These are phyloP conservation scores for Earliella scabrosa DNA, from an alignment of 1,284 basidiomycete genomes.

Conservation along the genomic window DNA sequence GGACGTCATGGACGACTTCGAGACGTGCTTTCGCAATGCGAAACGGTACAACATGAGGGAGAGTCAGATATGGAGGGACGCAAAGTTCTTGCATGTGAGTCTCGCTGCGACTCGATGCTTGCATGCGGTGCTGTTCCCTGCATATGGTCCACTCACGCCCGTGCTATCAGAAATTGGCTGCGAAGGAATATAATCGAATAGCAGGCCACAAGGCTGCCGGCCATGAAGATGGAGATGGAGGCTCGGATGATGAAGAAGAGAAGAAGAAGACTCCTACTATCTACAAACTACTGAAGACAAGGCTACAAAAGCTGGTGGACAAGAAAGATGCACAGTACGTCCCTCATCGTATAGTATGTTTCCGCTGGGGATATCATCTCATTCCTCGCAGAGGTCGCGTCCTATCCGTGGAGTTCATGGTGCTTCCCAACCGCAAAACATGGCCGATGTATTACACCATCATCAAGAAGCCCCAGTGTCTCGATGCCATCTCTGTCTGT, in stretches of 20 bases:
- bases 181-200: constrained; percentile 65
- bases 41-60: constrained; percentile 89
- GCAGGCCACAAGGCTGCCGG: constrained; percentile 44
- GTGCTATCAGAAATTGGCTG: constrained; percentile 60
- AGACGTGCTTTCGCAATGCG: constrained; percentile 89
- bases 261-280: constrained; percentile 64
- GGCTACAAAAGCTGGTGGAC: constrained; percentile 70
- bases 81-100: constrained; percentile 66
- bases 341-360: not conserved
- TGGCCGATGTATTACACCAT: constrained; percentile 88
- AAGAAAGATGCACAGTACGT: constrained; percentile 70
- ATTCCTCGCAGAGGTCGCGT: constrained; percentile 59
- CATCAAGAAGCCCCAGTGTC: constrained; percentile 83
- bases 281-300: constrained; percentile 62
- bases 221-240: constrained; percentile 37
- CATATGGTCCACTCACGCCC: not conserved
- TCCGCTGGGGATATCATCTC: constrained; percentile 1
- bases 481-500: constrained; percentile 81
- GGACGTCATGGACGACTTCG: constrained; percentile 80
- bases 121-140: not conserved
- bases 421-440: constrained; percentile 76
- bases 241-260: constrained; percentile 40
- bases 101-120: not conserved
- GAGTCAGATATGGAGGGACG: constrained; percentile 86
- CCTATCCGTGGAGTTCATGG: constrained; percentile 81